phyloP scores from a whole-genome alignment of 2,329 filamentous ascomycete genomes.

The Penicillium sp. region DNA sequence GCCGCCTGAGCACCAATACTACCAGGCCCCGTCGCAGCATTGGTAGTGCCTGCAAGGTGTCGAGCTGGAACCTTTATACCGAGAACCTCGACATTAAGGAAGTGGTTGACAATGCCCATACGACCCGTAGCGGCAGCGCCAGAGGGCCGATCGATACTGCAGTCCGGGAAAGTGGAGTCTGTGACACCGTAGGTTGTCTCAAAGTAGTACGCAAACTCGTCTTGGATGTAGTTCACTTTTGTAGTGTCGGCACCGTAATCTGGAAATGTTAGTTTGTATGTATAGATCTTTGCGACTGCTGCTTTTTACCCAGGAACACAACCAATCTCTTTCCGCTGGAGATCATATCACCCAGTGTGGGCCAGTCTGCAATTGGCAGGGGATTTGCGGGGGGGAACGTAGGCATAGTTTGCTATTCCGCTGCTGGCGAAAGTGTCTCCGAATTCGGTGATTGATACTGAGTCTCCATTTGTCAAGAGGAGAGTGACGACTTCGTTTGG shows the following conservation, averaged over 20 bases:
- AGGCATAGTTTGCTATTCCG: constrained; percentile 37
- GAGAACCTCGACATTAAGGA: constrained; percentile 44
- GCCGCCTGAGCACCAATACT: constrained; percentile 46
- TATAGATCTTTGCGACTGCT: background rate
- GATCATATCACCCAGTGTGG: constrained; percentile 44
- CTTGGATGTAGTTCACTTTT: constrained; percentile 43
- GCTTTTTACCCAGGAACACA: constrained; percentile 41
- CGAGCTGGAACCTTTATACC: constrained; percentile 47
- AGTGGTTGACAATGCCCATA: constrained; percentile 52
- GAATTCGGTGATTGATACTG: constrained; percentile 32
- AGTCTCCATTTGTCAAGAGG: constrained; percentile 62
- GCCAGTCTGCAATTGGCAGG: constrained; percentile 42
- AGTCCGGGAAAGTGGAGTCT: constrained; percentile 41
- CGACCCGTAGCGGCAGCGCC: constrained; percentile 38
- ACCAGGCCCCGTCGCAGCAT: constrained; percentile 42
- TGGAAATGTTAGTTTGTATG: constrained; percentile 10
- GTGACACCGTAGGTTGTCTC: constrained; percentile 47
- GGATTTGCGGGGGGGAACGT: constrained; percentile 35
- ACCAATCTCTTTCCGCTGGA: constrained; percentile 42
- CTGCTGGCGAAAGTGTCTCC: constrained; percentile 32
- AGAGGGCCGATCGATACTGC: constrained; percentile 45
- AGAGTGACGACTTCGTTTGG: constrained; percentile 62
- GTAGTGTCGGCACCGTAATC: constrained; percentile 43
- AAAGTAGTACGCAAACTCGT: constrained; percentile 47
- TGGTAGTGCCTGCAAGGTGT: constrained; percentile 39